These are phyloP conservation scores for Volvariella volvacea DNA, from an alignment of 1,284 basidiomycete species.

Conservation along the genomic window DNA sequence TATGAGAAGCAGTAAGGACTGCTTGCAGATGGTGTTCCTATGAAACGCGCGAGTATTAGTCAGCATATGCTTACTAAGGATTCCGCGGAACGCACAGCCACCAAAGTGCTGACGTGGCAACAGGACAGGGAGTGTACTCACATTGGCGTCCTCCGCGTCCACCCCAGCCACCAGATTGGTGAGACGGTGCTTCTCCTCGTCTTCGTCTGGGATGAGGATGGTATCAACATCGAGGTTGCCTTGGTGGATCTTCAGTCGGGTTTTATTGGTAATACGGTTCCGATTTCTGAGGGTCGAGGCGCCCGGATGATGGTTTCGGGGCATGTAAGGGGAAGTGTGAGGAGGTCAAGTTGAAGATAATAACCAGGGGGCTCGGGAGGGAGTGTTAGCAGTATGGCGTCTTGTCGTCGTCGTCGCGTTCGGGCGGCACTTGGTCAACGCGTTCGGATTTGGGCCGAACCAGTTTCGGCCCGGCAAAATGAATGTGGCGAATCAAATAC, in stretches of 20 bases:
- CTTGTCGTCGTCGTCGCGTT: constrained; percentile 23
- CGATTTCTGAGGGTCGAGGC: constrained; percentile 74
- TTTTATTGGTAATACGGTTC: constrained; percentile 88
- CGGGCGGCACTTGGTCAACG: constrained; percentile 30
- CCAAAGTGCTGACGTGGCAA: constrained; percentile 31
- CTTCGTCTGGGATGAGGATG: constrained; percentile 69
- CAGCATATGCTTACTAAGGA: constrained; percentile 47
- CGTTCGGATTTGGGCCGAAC: constrained; percentile 40
- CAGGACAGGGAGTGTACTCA: constrained; percentile 39
- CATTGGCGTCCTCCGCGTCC: constrained; percentile 84
- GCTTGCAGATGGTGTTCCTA: constrained; percentile 94
- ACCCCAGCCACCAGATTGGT: constrained; percentile 56
- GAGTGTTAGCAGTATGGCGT: constrained; percentile 13
- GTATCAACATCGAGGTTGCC: constrained; percentile 78
- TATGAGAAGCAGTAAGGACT: constrained; percentile 69
- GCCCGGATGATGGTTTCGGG: constrained; percentile 67
- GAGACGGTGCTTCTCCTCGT: constrained; percentile 68
- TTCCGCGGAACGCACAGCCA: constrained; percentile 40
- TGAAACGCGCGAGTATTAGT: constrained; percentile 35
- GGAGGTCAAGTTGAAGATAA: constrained; percentile 18
- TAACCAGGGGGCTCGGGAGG: constrained; percentile 14
- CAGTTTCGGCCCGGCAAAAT: constrained; percentile 35
- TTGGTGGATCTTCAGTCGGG: constrained; percentile 75
- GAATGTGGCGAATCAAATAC: constrained; percentile 26
- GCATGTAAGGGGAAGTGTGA: constrained; percentile 64